Evolutionary conservation across 805 yeast species (phyloP).

Genomic region (Lachancea dasiensis): DNA sequence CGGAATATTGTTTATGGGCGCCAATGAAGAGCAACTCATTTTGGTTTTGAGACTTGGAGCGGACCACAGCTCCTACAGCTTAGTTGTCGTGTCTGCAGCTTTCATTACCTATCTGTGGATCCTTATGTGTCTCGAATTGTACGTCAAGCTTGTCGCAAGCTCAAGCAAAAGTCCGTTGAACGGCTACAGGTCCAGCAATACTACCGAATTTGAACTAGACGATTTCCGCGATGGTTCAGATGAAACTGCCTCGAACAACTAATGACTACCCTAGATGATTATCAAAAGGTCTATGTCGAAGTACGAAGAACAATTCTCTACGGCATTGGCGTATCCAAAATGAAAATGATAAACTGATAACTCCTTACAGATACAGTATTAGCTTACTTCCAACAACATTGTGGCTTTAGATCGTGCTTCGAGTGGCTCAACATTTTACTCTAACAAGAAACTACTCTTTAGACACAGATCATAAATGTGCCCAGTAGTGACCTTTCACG

Average conservation of each 20-base stretch:
- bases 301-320: too few relatives aligned
- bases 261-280: too few relatives aligned
- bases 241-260: neutral
- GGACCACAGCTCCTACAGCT: constrained; percentile 77
- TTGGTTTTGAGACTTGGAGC: constrained; percentile 70
- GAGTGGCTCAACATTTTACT: too few relatives aligned
- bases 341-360: too few relatives aligned
- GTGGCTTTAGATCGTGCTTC: too few relatives aligned
- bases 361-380: too few relatives aligned
- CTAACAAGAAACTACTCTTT: too few relatives aligned
- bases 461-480: too few relatives aligned
- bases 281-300: too few relatives aligned
- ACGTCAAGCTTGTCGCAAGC: constrained; percentile 33
- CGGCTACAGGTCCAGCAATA: neutral
- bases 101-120: constrained; percentile 66
- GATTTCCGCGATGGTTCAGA: neutral
- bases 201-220: constrained; percentile 8
- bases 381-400: too few relatives aligned
- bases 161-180: constrained; percentile 1
- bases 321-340: too few relatives aligned
- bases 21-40: constrained; percentile 80
- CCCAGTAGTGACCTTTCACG: too few relatives aligned
- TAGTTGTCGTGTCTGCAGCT: constrained; percentile 67
- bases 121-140: constrained; percentile 51
- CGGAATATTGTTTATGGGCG: constrained; percentile 85